phyloP scores from a whole-genome alignment of 805 yeast species.

The Barnettozyma wickerhamii region DNA sequence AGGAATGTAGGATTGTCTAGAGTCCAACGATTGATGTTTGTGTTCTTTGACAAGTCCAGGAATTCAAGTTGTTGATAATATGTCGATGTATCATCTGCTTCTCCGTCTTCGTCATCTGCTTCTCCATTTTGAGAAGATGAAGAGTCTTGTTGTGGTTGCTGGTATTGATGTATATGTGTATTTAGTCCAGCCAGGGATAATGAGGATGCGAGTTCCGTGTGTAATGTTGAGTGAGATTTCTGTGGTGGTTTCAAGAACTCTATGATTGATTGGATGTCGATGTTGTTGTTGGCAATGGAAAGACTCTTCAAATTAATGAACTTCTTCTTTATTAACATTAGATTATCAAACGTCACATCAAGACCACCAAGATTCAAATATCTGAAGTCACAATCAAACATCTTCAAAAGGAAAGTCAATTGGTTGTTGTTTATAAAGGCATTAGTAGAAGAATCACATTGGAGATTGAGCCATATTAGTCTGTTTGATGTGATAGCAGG shows the following conservation, averaged over 20 bases:
- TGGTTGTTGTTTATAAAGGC: conserved; percentile 53
- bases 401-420: conserved; percentile 39
- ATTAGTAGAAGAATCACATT: conserved; percentile 59
- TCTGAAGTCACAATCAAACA: conserved; percentile 35
- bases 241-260: conserved; percentile 30
- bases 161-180: neutral
- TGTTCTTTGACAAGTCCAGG: conserved; percentile 65
- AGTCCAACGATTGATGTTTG: conserved; percentile 55
- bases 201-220: conserved; percentile 6
- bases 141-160: neutral
- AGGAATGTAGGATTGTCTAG: conserved; percentile 44
- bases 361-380: conserved; percentile 63
- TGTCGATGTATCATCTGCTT: too few relatives aligned
- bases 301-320: conserved; percentile 34
- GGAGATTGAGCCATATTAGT: conserved; percentile 63
- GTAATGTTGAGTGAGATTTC: neutral
- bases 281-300: conserved; percentile 31
- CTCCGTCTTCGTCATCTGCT: conserved; percentile 13
- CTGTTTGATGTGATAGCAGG: conserved; percentile 51
- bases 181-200: neutral
- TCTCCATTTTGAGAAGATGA: conserved; percentile 4
- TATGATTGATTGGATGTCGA: conserved; percentile 30
- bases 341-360: conserved; percentile 40
- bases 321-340: conserved; percentile 36
- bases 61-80: conserved; percentile 40